Evolutionary conservation across 176 grass and related monocot species (phyloP), one percentile per base, ranked within the genome.

Genomic region (Chloris gayana): DNA sequence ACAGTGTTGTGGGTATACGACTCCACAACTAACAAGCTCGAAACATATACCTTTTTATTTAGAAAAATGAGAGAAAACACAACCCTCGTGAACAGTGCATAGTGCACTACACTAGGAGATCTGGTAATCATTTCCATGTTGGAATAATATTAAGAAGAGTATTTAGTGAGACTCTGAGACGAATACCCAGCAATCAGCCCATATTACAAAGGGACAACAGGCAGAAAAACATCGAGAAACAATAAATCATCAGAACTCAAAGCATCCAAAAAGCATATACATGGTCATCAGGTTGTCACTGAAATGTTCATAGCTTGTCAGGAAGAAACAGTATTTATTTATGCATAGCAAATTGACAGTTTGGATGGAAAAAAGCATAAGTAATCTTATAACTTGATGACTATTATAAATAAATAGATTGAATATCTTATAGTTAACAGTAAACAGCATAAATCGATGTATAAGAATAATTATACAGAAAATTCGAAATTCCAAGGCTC

Each of bases 321-420:
- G 22, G 7, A 73, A 64, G 4, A 35, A 82, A 7, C 31, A 72
- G 44, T 29, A 10, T 71, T 63, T 47, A 67, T 22, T 49, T 51
- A 68, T 64, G 64, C 24, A 87, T 70, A 54, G 51, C 17, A 81
- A 49, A 9, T 53, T 53, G 24, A 1, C 29, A 75, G 31, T 68
- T 81, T 38, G 17, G 49, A 46, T 3, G 37, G 46, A 33, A 73
- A 49, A 75, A 27, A 37, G 35, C 35, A 37, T 37, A 5, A 47
- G 14, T 25, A 39, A 41, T 72, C 22, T 12, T 54, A 64, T 74
- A 84, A 62, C 32, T 79, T 79, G 39, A 31, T 21, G 67, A 63
- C 44, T 27, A 58, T 14, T 1, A 12, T 69, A 75, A 53, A 86
- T 46, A 68, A 70, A 78, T 70, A 50, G 79, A 88, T 14, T 63